phyloP scores from a whole-genome alignment of 441 rosid genomes.

The Macaranga tanarius region DNA sequence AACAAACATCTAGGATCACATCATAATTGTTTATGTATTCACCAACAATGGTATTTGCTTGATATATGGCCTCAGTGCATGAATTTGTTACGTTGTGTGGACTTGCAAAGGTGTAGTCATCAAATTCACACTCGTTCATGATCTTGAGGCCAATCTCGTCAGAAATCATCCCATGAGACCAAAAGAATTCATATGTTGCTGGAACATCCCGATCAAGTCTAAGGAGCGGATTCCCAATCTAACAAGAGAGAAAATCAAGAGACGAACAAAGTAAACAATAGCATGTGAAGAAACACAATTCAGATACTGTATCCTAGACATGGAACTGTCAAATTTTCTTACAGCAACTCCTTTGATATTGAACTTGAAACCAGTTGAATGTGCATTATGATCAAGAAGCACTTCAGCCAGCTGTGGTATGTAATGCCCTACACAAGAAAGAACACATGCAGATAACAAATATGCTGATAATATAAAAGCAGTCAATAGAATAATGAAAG shows the following conservation, averaged over 20 bases:
- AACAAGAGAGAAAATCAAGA: constrained; percentile 19
- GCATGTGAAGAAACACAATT: neutral
- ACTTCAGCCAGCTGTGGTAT: constrained; percentile 69
- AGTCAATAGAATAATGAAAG: no score
- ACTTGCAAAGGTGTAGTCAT: constrained; percentile 55
- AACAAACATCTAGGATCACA: constrained; percentile 70
- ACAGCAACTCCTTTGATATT: constrained; percentile 89
- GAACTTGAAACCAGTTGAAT: constrained; percentile 63
- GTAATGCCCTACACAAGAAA: constrained; percentile 53
- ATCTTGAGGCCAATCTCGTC: constrained; percentile 74
- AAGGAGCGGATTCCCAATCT: constrained; percentile 91
- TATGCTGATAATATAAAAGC: neutral
- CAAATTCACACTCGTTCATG: constrained; percentile 69
- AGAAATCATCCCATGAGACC: constrained; percentile 93
- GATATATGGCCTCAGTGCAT: constrained; percentile 50
- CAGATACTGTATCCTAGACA: neutral
- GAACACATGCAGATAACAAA: no score
- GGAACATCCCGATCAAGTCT: constrained; percentile 61
- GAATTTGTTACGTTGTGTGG: constrained; percentile 49
- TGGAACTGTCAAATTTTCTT: constrained; percentile 33
- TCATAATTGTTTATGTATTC: constrained; percentile 58
- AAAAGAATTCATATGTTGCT: constrained; percentile 67
- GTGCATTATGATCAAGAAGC: constrained; percentile 56
- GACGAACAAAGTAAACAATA: neutral
- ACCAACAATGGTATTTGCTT: constrained; percentile 49